Evolutionary conservation across 148 eudicot species (phyloP), one percentile per base, ranked within the genome.

Genomic region (Fagopyrum tataricum): DNA sequence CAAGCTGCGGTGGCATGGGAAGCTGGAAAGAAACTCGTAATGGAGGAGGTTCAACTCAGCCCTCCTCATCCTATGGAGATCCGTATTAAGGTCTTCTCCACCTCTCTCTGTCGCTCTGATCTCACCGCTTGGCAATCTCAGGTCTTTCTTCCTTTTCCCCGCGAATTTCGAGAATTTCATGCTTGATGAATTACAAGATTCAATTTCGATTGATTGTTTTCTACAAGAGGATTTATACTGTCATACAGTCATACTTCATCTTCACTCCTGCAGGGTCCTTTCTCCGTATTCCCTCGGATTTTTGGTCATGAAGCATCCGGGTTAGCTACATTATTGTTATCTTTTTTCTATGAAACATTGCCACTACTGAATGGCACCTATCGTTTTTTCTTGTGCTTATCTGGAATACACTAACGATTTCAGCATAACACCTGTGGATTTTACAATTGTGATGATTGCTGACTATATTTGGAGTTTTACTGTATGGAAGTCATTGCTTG

Each of bases 291-390:
- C 84, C 98, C 98, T 83, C 95, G 98, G 58, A 91, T 94, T 47
- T 89, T 94, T 78, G 98, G 98, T 73, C 98, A 94, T 81, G 98
- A 94, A 88, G 98, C 98, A 74, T 87, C 98, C 62, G 98, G 98
- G 98, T 93, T 78, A 79, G 55, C 51, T 13, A 12, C 21, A 47
- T 47, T 44, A 13, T 21, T 72, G 5, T 6, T 71, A 9, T 44
- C 47, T 6, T 71, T 20, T 44, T 71, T 17, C 17, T 59, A 15
- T 61, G 37, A 61, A 56, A 56, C 24, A 31, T 31, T 31, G 2
- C 10, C 37, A 10, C 10, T 58, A 26, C 37, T 58, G 37, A 58
- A 58, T 48, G 53, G 17, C 3, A 48, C n/a, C 21, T 52, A 52
- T 52, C 56, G n/a, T 2, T n/a, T 52, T 47, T 12, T 17, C 56